A percentile compares a stretch with the other conserved stretches of the same genome.
Evolutionary conservation across 306 rosid species (phyloP).

Genomic region (Quercus berberidifolia): DNA sequence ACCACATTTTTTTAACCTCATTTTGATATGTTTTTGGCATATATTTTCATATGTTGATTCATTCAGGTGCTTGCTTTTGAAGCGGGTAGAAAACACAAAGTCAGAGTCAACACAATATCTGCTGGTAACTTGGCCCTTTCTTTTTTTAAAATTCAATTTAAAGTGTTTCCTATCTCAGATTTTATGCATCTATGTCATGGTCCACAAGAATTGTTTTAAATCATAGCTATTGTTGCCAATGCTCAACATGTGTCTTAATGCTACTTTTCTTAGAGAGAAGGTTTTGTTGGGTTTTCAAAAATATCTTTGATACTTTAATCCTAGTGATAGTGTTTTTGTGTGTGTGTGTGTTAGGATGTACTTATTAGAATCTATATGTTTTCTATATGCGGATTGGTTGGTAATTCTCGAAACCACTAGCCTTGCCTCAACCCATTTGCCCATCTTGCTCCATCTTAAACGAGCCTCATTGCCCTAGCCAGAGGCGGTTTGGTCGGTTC

Average conservation of each 20-base stretch:
- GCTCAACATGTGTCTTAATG: neutral
- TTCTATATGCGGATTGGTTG: neutral
- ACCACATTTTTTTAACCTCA: neutral
- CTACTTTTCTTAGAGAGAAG: neutral
- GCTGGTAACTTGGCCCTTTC: slow-evolving; percentile 50
- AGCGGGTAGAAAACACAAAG: slow-evolving; percentile 83
- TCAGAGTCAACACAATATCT: slow-evolving; percentile 88
- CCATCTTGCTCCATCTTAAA: neutral
- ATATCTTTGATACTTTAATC: neutral
- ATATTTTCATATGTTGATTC: neutral
- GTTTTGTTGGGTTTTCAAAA: neutral
- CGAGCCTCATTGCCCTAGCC: neutral
- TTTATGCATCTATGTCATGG: slow-evolving; percentile 1
- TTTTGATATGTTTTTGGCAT: neutral
- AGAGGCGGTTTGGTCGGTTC: neutral
- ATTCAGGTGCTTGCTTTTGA: slow-evolving; percentile 94
- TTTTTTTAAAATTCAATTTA: neutral
- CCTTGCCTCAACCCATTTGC: neutral
- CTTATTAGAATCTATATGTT: neutral
- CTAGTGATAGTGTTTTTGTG: neutral
- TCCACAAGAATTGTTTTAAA: neutral
- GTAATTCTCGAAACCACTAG: neutral
- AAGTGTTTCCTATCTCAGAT: neutral
- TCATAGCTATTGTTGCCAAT: neutral
- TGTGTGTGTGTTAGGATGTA: neutral